Conservation (phyloP, 2,329 filamentous ascomycete species). For the Emergomyces africanus region DNA sequence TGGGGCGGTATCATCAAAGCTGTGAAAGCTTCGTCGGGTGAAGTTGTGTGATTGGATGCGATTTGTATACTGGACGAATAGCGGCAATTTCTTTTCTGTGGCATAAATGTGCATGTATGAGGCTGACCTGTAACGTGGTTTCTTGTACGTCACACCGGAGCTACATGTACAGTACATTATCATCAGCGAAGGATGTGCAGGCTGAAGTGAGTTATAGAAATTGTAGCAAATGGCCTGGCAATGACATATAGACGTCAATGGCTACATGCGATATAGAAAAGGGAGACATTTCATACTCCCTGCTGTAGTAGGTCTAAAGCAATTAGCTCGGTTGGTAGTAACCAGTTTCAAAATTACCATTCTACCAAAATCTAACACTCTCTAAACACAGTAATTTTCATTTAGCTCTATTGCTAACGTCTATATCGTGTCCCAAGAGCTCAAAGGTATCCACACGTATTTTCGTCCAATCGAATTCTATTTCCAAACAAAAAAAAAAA, state of each 20-base stretch:
- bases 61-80: neutral
- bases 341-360: neutral
- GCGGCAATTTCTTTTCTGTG: neutral
- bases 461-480: neutral
- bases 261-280: neutral
- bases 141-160: too few relatives aligned
- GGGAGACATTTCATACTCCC: neutral
- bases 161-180: too few relatives aligned
- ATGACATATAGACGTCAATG: neutral
- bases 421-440: too few relatives aligned
- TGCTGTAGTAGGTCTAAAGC: neutral
- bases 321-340: neutral
- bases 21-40: neutral
- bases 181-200: too few relatives aligned
- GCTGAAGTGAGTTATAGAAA: neutral
- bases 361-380: too few relatives aligned
- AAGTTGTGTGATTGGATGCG: neutral
- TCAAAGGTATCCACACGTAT: neutral
- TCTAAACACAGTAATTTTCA: neutral
- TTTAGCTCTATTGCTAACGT: neutral
- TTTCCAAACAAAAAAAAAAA: neutral
- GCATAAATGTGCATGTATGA: neutral
- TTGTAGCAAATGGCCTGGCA: neutral
- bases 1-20: slow-evolving; percentile 5
- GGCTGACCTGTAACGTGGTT: neutral